phyloP scores from a whole-genome alignment of 2,329 filamentous ascomycete genomes.

The Sporothrix curviconia region DNA sequence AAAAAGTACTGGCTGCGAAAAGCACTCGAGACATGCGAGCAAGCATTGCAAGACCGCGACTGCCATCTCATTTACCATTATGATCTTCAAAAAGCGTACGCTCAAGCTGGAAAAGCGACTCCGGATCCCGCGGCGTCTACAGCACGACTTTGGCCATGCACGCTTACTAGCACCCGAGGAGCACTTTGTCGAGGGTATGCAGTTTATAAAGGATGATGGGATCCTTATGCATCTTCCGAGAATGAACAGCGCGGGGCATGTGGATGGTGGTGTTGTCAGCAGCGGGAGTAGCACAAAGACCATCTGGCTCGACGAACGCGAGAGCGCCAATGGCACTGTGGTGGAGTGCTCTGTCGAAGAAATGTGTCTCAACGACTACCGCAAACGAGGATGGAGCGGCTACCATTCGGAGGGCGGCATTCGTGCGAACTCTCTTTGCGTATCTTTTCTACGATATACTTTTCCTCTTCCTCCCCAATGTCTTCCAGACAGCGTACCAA shows the following conservation, averaged over 20 bases:
- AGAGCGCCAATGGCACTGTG: neutral
- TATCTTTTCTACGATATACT: constrained; percentile 91
- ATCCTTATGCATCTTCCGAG: constrained; percentile 17
- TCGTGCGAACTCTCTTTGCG: constrained; percentile 79
- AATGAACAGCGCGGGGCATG: constrained; percentile 21
- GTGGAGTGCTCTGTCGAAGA: constrained; percentile 78
- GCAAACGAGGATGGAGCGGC: constrained; percentile 80
- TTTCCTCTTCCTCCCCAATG: constrained; percentile 89
- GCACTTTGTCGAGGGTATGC: constrained; percentile 68
- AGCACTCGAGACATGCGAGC: constrained; percentile 75
- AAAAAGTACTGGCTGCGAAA: constrained; percentile 77
- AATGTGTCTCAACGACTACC: constrained; percentile 88
- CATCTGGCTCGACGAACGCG: constrained; percentile 70
- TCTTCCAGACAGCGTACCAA: constrained; percentile 96
- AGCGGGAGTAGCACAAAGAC: constrained; percentile 54
- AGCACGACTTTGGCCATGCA: constrained; percentile 90
- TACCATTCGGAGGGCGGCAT: constrained; percentile 92
- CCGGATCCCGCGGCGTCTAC: constrained; percentile 73
- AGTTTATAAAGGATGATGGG: constrained; percentile 54
- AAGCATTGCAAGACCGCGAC: constrained; percentile 76
- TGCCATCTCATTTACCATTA: constrained; percentile 93
- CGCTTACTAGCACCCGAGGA: constrained; percentile 68
- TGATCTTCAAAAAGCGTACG: constrained; percentile 89
- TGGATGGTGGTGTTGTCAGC: neutral
- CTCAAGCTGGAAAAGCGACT: constrained; percentile 81